Base-by-base conservation (phyloP, 2,329 filamentous ascomycete genomes). In the Trichoderma hamatum region DNA sequence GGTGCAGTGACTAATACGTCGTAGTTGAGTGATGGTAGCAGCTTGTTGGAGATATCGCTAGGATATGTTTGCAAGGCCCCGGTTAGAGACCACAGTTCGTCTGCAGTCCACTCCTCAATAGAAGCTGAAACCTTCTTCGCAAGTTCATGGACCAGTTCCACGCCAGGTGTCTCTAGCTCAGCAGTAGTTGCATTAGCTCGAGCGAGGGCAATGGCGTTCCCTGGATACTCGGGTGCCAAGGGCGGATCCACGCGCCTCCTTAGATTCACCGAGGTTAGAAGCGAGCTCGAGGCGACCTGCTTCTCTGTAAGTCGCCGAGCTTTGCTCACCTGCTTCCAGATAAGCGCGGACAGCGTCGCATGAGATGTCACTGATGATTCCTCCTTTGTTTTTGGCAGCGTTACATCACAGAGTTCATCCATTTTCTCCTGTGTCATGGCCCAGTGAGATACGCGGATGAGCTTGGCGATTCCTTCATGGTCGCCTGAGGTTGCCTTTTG, bases 341-440 rank as follows among this genome's bases (percentile, higher is more conserved):
- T 70, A 67, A 70, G 68, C 63, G 68, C 68, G 34, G 68, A 67
- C 39, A 70, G 62, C 30, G 68, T 67, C 26, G 63, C 55, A 70
- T 70, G 52, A 39, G 54, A 64, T 5, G 68, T 67, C 24, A 70
- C 63, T 1, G 64, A 61, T 16, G 62, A n/a, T n/a, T 61, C 68
- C 19, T 61, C 63, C 56, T 55, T 60, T 49, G 36, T 67, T 34
- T 56, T 64, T 28, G 68, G 68, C n/a, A 30, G 55, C 16, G 56
- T 51, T 32, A 46, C 68, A 36, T 67, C 63, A 28, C 64, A 56
- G 51, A 70, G 68, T 34, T 46, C 68, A 2, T 70, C 63, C 21
- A 67, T 39, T 28, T 67, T 67, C 55, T 39, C 63, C 30, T 70
- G 63, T 9, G 24, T 14, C 63, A 70, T 67, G 56, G 54, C 54